Evolutionary conservation across 768 basidiomycete species (phyloP).

Genomic region (Serendipita indica): DNA sequence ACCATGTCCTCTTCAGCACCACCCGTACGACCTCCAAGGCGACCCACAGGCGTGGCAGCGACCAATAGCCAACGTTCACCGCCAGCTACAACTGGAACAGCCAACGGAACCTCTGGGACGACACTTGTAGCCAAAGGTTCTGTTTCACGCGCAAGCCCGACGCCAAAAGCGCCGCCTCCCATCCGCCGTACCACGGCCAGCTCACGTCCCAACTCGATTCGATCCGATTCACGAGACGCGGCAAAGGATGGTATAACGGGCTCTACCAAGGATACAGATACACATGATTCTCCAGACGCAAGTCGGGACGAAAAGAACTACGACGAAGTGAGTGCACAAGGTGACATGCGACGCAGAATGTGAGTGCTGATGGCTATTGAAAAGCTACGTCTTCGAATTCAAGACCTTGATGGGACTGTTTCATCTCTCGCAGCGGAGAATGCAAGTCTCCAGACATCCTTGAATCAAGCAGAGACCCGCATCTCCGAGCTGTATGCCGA

Average conservation of each 20-base stretch:
- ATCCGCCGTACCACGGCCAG: not conserved
- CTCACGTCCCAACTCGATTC: not conserved
- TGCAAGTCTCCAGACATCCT: constrained; percentile 43
- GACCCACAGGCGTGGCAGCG: not conserved
- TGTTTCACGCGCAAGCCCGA: not conserved
- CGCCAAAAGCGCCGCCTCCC: constrained; percentile 2
- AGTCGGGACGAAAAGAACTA: not conserved
- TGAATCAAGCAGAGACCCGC: constrained; percentile 54
- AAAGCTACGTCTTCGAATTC: not conserved
- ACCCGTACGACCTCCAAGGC: constrained; percentile 4
- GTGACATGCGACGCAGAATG: not conserved
- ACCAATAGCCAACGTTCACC: not conserved
- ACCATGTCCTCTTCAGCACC: not conserved
- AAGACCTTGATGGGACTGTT: constrained; percentile 20
- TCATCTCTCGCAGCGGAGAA: constrained; percentile 47
- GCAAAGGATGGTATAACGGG: not conserved
- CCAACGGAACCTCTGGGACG: not conserved
- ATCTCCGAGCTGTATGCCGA: constrained; percentile 69
- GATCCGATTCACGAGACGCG: not conserved
- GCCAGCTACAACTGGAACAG: not conserved
- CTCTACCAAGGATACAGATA: not conserved
- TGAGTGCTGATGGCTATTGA: not conserved
- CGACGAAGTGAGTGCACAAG: not conserved
- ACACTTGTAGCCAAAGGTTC: constrained; percentile 4
- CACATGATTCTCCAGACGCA: not conserved